These are phyloP conservation scores for Bisporella sp. DNA, from an alignment of 2,329 filamentous ascomycete genomes.

Conservation along the genomic window DNA sequence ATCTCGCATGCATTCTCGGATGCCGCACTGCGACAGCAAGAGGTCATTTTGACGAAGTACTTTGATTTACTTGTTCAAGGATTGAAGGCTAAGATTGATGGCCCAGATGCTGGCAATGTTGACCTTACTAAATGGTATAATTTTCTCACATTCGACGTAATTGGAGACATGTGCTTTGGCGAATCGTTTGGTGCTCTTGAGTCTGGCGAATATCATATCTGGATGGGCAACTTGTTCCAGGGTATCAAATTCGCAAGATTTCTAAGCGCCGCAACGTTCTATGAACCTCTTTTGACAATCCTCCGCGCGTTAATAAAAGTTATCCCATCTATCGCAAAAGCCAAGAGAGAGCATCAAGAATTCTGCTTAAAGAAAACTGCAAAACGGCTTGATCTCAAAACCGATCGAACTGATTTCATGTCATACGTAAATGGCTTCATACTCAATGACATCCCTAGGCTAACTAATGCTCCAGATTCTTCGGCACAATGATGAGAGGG, in stretches of 20 bases:
- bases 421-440: too few species aligned
- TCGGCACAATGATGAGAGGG: not conserved
- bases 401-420: not conserved
- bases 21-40: slow-evolving; percentile 24
- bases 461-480: not conserved
- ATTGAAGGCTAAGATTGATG: slow-evolving; percentile 1
- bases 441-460: not conserved
- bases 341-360: not conserved
- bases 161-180: slow-evolving; percentile 21
- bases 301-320: not conserved
- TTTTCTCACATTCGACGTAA: slow-evolving; percentile 30
- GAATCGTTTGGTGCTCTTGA: slow-evolving; percentile 3
- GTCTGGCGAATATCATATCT: slow-evolving; percentile 3
- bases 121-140: slow-evolving; percentile 16
- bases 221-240: slow-evolving; percentile 4
- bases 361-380: not conserved
- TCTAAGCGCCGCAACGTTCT: not conserved
- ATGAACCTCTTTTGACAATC: not conserved
- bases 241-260: slow-evolving; percentile 2
- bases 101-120: not conserved
- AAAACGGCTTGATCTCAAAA: not conserved
- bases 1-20: slow-evolving; percentile 25
- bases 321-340: not conserved
- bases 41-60: slow-evolving; percentile 12
- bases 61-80: slow-evolving; percentile 3